Percentiles rank a stretch among this genome's conserved stretches.
Evolutionary conservation across 2,329 filamentous ascomycete species (phyloP).

Genomic region (Aureobasidium sp.): DNA sequence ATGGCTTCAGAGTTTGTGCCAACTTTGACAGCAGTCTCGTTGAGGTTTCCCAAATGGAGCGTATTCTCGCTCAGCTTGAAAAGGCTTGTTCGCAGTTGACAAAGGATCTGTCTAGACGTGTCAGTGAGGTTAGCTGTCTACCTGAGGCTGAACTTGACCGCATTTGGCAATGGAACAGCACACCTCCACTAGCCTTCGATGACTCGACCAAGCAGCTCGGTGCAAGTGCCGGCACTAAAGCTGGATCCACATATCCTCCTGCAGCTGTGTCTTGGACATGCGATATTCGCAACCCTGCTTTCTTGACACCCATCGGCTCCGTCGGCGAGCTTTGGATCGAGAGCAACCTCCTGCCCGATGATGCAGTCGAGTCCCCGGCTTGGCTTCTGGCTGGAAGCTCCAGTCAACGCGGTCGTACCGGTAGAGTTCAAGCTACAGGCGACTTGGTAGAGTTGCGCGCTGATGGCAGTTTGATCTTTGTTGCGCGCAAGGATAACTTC

Average conservation of each 20-base stretch:
- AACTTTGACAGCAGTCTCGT: conserved; percentile 17
- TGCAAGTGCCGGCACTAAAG: neutral
- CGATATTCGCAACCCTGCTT: conserved; percentile 22
- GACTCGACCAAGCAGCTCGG: neutral
- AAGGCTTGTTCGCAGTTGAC: conserved; percentile 14
- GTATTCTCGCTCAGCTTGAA: conserved; percentile 17
- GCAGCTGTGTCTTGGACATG: conserved; percentile 25
- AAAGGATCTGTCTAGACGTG: neutral
- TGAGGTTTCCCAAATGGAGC: conserved; percentile 12
- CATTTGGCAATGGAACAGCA: conserved; percentile 16
- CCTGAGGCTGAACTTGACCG: conserved; percentile 8
- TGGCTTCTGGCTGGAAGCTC: conserved; percentile 18
- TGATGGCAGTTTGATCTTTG: conserved; percentile 21
- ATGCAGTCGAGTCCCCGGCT: conserved; percentile 20
- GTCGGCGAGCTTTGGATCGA: conserved; percentile 19
- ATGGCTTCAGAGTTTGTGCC: conserved; percentile 34
- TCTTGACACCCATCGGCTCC: conserved; percentile 34
- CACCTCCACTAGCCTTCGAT: conserved; percentile 4
- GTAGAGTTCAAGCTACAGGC: conserved; percentile 20
- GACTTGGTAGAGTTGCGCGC: conserved; percentile 23
- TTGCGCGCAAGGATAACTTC: conserved; percentile 21
- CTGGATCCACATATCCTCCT: conserved; percentile 10
- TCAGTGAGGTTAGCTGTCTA: conserved; percentile 15
- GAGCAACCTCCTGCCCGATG: neutral
- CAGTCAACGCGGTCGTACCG: conserved; percentile 8